A percentile compares a stretch with the other conserved stretches of the same genome.
phyloP scores from a whole-genome alignment of 2,329 filamentous ascomycete genomes.

The Phyllosticta citrichinensis region DNA sequence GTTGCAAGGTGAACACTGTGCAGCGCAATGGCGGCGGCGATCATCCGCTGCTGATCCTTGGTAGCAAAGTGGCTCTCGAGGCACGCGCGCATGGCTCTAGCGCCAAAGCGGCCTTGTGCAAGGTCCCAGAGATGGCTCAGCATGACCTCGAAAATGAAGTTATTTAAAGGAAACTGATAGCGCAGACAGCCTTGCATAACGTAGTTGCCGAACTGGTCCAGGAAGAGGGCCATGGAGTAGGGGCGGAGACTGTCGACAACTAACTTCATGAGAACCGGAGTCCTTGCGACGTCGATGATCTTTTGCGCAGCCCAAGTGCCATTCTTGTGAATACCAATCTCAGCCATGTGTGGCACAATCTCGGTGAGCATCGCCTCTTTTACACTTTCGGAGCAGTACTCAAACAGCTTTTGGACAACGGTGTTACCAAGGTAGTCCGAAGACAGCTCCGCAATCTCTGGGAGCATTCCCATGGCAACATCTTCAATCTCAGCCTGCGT shows the following conservation, averaged over 20 bases:
- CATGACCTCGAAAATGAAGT: constrained; percentile 98
- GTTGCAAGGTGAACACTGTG: constrained; percentile 95
- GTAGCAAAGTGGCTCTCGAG: constrained; percentile 91
- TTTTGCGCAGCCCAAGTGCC: constrained; percentile 99
- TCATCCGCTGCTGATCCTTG: constrained; percentile 90
- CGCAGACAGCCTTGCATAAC: constrained; percentile 93
- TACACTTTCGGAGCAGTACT: constrained; percentile 82
- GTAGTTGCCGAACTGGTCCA: constrained; percentile 98
- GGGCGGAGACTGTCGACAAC: constrained; percentile 77
- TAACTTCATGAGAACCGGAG: constrained; percentile 67
- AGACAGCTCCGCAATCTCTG: constrained; percentile 87
- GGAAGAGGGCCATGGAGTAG: constrained; percentile 82
- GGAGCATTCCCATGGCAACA: constrained; percentile 87
- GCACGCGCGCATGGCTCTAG: constrained; percentile 91
- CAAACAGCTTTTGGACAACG: constrained; percentile 97
- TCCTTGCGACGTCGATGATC: constrained; percentile 94
- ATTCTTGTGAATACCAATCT: constrained; percentile 98
- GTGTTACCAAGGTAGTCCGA: constrained; percentile 98
- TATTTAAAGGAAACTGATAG: constrained; percentile 78
- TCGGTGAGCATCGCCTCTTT: constrained; percentile 85
- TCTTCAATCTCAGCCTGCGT: constrained; percentile 81
- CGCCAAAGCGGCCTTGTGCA: constrained; percentile 84
- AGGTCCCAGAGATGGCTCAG: constrained; percentile 88
- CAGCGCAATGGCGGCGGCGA: constrained; percentile 88
- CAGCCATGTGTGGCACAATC: constrained; percentile 84